These are phyloP conservation scores for Cladophialophora psammophila DNA, from an alignment of 2,329 filamentous ascomycete genomes.

Conservation along the genomic window DNA sequence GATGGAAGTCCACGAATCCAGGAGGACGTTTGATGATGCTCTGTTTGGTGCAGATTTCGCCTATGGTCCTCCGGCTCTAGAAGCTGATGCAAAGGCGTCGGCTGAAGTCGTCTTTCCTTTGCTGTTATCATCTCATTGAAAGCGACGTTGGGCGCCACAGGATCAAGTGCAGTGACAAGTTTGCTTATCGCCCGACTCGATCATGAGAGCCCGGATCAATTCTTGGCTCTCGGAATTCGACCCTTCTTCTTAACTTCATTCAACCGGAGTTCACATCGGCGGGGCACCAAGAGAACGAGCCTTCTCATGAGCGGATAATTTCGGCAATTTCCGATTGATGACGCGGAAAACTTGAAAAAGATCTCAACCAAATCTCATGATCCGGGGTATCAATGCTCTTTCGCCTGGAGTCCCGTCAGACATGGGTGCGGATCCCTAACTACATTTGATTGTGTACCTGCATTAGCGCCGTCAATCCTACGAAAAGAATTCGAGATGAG, in stretches of 20 bases:
- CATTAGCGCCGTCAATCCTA: conserved; percentile 19
- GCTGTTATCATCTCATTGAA: conserved; percentile 30
- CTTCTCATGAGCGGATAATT: not conserved
- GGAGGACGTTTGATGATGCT: conserved; percentile 70
- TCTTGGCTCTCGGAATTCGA: not conserved
- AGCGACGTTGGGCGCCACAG: not conserved
- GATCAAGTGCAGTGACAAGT: not conserved
- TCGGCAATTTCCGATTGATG: not conserved
- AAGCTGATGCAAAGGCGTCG: conserved; percentile 45
- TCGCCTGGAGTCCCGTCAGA: conserved; percentile 20
- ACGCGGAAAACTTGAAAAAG: conserved; percentile 45
- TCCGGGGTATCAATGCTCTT: not conserved
- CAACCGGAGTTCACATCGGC: not conserved
- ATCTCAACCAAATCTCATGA: not conserved
- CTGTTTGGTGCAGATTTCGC: conserved; percentile 67
- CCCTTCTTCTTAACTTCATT: not conserved
- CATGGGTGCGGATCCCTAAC: conserved; percentile 8
- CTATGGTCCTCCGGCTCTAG: conserved; percentile 67
- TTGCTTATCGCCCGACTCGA: not conserved
- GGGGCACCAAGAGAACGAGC: not conserved
- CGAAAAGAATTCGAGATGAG: conserved; percentile 13
- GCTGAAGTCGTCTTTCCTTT: conserved; percentile 28
- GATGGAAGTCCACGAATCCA: conserved; percentile 71
- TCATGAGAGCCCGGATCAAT: not conserved
- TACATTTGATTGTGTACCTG: conserved; percentile 10